Percentiles rank a stretch among this genome's conserved stretches.
Conservation (phyloP, 257 asterid species). For the Gentiana dahurica region DNA sequence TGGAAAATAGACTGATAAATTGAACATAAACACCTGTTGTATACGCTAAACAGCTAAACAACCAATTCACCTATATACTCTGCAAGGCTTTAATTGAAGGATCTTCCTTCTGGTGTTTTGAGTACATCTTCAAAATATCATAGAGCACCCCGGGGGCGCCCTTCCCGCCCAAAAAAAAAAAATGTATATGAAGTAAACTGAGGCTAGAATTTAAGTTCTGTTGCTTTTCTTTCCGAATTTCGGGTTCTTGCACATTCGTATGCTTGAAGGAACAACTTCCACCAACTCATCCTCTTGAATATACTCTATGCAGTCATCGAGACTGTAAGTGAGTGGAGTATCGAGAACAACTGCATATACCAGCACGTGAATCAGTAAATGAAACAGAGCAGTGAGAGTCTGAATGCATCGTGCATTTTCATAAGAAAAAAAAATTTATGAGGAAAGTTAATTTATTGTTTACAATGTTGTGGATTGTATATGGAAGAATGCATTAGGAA, state of each 20-base stretch:
- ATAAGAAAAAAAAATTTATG: too few relatives aligned
- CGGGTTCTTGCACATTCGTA: constrained; percentile 86
- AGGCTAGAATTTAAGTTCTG: constrained; percentile 5
- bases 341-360: constrained; percentile 68
- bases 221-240: constrained; percentile 43
- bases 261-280: constrained; percentile 85
- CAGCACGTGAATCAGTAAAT: constrained; percentile 9
- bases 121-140: neutral
- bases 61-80: neutral
- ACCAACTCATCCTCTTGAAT: constrained; percentile 99
- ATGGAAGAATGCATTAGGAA: too few relatives aligned
- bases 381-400: neutral
- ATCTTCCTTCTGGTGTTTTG: constrained; percentile 1
- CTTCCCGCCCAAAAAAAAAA: too few relatives aligned
- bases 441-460: too few relatives aligned
- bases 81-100: neutral
- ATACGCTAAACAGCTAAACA: too few relatives aligned
- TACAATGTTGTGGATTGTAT: too few relatives aligned
- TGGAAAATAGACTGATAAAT: too few relatives aligned
- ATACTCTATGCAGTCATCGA: constrained; percentile 99
- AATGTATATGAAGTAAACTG: neutral
- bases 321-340: constrained; percentile 70
- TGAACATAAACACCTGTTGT: too few relatives aligned
- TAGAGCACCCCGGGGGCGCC: neutral
- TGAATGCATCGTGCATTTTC: too few relatives aligned